phyloP scores from a whole-genome alignment of 2,329 filamentous ascomycete species.

The Dothiorella sarmentorum region DNA sequence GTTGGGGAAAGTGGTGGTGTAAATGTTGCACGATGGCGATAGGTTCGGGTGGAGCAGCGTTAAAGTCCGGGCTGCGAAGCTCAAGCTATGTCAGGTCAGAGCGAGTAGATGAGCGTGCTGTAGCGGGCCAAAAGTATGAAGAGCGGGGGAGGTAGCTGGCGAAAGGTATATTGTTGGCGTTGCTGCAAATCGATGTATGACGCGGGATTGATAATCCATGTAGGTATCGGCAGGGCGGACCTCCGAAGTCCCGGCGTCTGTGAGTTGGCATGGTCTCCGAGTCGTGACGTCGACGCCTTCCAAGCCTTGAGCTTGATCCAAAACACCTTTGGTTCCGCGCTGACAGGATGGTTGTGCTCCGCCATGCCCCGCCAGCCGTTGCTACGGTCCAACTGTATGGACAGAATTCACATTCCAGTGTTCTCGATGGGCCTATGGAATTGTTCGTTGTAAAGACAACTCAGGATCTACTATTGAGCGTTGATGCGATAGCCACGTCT shows the following conservation, averaged over 20 bases:
- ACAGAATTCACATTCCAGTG: background rate
- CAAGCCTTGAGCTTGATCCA: background rate
- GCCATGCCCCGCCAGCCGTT: background rate
- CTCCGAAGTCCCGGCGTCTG: background rate
- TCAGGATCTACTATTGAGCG: background rate
- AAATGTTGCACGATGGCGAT: background rate
- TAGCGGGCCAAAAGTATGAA: slow-evolving; percentile 3
- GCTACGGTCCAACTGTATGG: background rate
- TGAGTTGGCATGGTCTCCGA: slow-evolving; percentile 10
- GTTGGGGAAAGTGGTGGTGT: slow-evolving; percentile 2
- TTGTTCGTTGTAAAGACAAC: background rate
- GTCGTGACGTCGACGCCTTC: slow-evolving; percentile 8
- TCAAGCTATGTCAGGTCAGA: background rate
- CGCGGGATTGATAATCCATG: slow-evolving; percentile 9
- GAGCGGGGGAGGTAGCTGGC: background rate
- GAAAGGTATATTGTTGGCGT: background rate
- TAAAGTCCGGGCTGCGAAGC: background rate
- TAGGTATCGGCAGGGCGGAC: slow-evolving; percentile 1
- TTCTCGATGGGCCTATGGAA: background rate
- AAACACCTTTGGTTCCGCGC: background rate
- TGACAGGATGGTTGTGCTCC: background rate
- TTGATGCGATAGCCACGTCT: background rate
- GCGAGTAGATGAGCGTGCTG: background rate
- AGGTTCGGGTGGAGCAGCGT: background rate
- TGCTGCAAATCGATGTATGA: background rate